Evolutionary conservation across 805 yeast genomes (phyloP).

Genomic region (Brettanomyces sp.): DNA sequence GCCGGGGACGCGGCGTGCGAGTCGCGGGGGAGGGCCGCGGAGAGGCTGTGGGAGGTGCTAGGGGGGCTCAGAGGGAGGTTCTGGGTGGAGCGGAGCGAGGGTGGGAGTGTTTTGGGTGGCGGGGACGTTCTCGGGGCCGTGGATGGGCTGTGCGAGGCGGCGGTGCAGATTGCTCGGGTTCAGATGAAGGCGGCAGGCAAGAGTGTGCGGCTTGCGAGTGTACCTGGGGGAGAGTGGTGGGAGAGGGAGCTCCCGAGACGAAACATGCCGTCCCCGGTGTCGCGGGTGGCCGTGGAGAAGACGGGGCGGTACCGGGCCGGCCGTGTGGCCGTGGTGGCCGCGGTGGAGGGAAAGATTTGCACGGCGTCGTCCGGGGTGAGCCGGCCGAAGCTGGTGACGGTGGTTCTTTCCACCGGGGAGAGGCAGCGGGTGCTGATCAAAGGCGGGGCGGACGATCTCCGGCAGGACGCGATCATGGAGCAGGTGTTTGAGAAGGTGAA

Average conservation of each 20-base stretch:
- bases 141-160: slow-evolving; percentile 39
- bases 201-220: slow-evolving; percentile 27
- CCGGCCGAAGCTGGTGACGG: slow-evolving; percentile 68
- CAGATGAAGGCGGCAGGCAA: slow-evolving; percentile 23
- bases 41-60: slow-evolving; percentile 35
- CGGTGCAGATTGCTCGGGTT: slow-evolving; percentile 42
- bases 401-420: slow-evolving; percentile 49
- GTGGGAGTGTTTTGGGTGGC: neutral
- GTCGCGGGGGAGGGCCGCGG: slow-evolving; percentile 45
- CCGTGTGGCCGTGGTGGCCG: slow-evolving; percentile 24
- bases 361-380: slow-evolving; percentile 83
- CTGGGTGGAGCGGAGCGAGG: neutral
- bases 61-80: neutral
- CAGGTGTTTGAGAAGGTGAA: slow-evolving; percentile 90
- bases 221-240: slow-evolving; percentile 48
- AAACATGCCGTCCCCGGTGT: slow-evolving; percentile 62
- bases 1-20: slow-evolving; percentile 29
- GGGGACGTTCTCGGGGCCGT: slow-evolving; percentile 30
- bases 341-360: slow-evolving; percentile 35
- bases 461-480: slow-evolving; percentile 97
- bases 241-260: slow-evolving; percentile 31
- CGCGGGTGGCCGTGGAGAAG: slow-evolving; percentile 31
- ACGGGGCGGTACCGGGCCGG: slow-evolving; percentile 31
- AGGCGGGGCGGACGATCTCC: slow-evolving; percentile 80
- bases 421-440: slow-evolving; percentile 57